Evolutionary conservation across 805 yeast genomes (phyloP), one percentile per base, ranked within the genome.

Genomic region (Suhomyces sp.): DNA sequence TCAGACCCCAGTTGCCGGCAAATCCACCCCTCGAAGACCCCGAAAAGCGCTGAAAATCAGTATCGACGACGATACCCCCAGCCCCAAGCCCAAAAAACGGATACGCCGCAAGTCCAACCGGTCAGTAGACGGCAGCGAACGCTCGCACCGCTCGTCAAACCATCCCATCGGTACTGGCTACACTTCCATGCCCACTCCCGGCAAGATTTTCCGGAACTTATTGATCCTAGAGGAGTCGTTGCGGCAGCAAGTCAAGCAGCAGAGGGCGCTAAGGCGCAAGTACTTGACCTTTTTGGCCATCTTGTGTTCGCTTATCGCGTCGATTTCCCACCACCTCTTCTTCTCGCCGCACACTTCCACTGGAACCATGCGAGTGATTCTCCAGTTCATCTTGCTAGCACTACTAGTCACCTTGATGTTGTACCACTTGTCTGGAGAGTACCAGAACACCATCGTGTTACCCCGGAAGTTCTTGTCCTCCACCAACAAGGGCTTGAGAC

Each of bases 401-500:
- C 78, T 83, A 17, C 59, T 81, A 27, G 83, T 92, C 17, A 88
- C 97, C 0, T 70, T 91, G 52, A 78, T 84, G 24, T 73, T 93
- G 44, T 93, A 90, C 69, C 91, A 88, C 62, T 69, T 93, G 35
- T 86, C 96, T 23, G 99, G 99, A 0, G 94, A 91, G 70, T 94
- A 93, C 68, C 82, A 82, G 53, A 82, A 94, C 55, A 90, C 97
- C 0, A 88, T 93, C 51, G 86, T 88, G 13, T 74, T 85, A 42
- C 96, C 97, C 1, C 80, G 96, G 55, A 79, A 83, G 63, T 93
- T 91, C 64, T 72, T 94, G 51, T 74, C 84, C 1, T 82, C 87
- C n/a, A 84, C 97, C 6, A 94, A 94, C 68, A 90, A 90, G 65
- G 97, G 97, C 0, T 72, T 93, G 24, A 73, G 97, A 48, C 93